These are phyloP conservation scores for Metschnikowia baotianmanensis DNA, from an alignment of 805 yeast genomes.

Conservation along the genomic window DNA sequence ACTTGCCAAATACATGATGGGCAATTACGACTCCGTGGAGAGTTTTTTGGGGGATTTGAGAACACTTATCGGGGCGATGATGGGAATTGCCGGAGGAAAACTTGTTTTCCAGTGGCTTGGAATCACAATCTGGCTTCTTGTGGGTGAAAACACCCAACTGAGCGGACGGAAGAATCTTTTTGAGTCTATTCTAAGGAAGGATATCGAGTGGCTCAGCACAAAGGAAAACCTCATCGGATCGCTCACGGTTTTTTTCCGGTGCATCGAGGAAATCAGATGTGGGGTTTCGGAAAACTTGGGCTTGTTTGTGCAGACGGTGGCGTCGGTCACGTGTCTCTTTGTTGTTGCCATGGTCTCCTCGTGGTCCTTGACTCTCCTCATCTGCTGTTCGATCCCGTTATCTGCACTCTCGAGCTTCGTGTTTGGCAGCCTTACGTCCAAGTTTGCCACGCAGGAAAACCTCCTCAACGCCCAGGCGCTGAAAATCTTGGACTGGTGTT, in stretches of 20 bases:
- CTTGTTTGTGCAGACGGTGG: constrained; percentile 49
- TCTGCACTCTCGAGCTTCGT: constrained; percentile 48
- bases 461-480: constrained; percentile 52
- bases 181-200: constrained; percentile 42
- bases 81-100: constrained; percentile 32
- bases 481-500: constrained; percentile 65
- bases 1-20: constrained; percentile 28
- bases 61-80: constrained; percentile 30
- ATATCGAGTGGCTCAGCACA: constrained; percentile 62
- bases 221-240: constrained; percentile 59
- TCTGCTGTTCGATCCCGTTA: constrained; percentile 72
- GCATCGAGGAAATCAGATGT: constrained; percentile 68
- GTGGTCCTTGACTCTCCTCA: constrained; percentile 81
- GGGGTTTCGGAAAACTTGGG: constrained; percentile 70
- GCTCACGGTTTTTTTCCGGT: constrained; percentile 61
- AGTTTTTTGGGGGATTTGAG: constrained; percentile 26
- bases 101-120: constrained; percentile 49
- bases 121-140: constrained; percentile 57
- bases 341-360: constrained; percentile 71
- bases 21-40: constrained; percentile 23
- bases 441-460: constrained; percentile 57
- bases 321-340: constrained; percentile 53
- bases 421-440: constrained; percentile 52
- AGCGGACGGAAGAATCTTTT: constrained; percentile 52
- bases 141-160: constrained; percentile 70